Conservation (phyloP, 1,284 basidiomycete genomes). For the Coniferiporia sulphurascens region DNA sequence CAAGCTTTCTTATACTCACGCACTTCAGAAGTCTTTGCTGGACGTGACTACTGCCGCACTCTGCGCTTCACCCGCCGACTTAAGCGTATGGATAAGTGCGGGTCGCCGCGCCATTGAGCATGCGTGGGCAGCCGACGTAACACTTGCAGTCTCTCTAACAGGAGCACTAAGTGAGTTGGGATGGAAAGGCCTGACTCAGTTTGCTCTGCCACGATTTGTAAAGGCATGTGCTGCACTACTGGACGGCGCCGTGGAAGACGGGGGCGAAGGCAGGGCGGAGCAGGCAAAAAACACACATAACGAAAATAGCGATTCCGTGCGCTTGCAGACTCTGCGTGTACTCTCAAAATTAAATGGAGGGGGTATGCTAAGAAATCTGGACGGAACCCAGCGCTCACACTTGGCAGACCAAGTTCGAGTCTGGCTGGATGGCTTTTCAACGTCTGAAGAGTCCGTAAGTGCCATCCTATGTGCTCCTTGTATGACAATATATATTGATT, state of each 20-base stretch:
- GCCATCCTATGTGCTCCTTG: not conserved
- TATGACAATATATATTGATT: not conserved
- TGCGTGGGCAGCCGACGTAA: constrained; percentile 32
- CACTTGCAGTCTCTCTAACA: constrained; percentile 49
- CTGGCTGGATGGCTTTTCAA: not conserved
- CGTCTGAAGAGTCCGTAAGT: constrained; percentile 10
- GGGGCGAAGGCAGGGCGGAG: not conserved
- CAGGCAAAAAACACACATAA: not conserved
- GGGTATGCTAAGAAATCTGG: constrained; percentile 46
- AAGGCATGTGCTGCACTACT: constrained; percentile 46
- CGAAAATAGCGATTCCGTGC: not conserved
- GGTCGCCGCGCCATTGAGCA: constrained; percentile 57
- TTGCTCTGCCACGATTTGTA: constrained; percentile 53
- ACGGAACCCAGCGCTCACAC: constrained; percentile 14
- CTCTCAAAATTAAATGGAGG: constrained; percentile 43
- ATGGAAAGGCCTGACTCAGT: constrained; percentile 71
- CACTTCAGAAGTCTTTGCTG: constrained; percentile 41
- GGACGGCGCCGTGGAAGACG: constrained; percentile 21
- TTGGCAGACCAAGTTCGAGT: constrained; percentile 6
- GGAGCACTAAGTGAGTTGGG: constrained; percentile 55
- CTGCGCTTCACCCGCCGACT: constrained; percentile 54
- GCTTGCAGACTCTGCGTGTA: constrained; percentile 39
- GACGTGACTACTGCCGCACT: constrained; percentile 36
- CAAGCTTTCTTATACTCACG: constrained; percentile 33
- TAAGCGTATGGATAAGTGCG: constrained; percentile 56